Percentiles rank a stretch among this genome's conserved stretches.
phyloP scores from a whole-genome alignment of 2,329 filamentous ascomycete species.

The Diaporthe destruens region DNA sequence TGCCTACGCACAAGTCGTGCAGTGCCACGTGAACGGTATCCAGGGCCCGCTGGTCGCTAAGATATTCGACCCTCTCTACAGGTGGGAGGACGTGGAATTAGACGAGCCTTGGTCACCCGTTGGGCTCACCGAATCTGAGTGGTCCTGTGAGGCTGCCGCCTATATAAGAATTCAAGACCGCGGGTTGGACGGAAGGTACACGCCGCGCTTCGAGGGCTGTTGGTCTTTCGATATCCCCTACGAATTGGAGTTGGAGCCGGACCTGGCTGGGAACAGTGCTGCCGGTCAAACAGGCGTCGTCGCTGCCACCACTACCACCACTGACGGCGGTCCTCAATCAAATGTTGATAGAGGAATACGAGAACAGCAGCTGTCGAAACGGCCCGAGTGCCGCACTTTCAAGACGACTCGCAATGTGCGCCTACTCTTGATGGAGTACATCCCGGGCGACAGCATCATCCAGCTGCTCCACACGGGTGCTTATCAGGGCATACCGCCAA shows the following conservation, averaged over 20 bases:
- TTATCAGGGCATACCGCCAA: background rate
- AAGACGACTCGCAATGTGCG: background rate
- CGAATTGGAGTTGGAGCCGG: background rate
- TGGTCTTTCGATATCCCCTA: no score
- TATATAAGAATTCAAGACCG: no score
- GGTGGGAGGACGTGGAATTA: no score
- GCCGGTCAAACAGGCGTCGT: background rate
- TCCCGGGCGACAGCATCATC: constrained; percentile 8
- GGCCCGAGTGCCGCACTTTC: background rate
- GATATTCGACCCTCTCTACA: no score
- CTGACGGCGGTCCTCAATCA: background rate
- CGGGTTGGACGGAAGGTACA: no score
- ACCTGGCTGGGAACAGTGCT: background rate
- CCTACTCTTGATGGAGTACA: constrained; percentile 3
- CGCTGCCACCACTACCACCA: background rate
- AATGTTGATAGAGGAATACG: background rate
- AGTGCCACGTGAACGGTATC: background rate
- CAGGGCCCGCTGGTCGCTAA: no score
- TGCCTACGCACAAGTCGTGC: background rate
- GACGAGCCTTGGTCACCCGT: no score
- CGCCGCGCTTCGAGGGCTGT: no score
- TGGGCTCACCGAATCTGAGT: no score
- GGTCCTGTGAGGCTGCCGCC: no score
- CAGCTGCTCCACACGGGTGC: background rate
- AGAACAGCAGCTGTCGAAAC: background rate